These are phyloP conservation scores for Metschnikowia dekortorum DNA, from an alignment of 805 yeast genomes.

Conservation along the genomic window DNA sequence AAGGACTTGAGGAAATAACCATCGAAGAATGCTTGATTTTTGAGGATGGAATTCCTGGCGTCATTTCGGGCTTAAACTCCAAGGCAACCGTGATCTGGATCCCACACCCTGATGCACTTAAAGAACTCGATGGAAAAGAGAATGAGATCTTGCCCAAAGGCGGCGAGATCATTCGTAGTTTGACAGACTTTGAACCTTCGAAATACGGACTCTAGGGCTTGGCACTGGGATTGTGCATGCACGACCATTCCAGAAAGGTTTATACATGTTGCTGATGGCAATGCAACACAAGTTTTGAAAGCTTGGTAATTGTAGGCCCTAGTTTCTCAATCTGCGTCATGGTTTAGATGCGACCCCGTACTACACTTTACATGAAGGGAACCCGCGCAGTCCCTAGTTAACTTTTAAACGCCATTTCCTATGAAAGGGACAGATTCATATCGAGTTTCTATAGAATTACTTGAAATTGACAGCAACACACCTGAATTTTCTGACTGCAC, in stretches of 20 bases:
- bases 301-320: not conserved
- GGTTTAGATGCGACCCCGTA: not conserved
- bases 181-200: conserved; percentile 13
- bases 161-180: conserved; percentile 44
- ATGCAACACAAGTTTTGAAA: not conserved
- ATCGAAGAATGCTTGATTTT: conserved; percentile 84
- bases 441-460: conserved; percentile 30
- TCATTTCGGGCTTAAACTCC: conserved; percentile 74
- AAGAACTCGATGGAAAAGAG: conserved; percentile 49
- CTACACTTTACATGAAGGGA: not conserved
- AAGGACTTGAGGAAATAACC: conserved; percentile 44
- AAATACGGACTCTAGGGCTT: conserved; percentile 15
- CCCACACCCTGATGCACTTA: conserved; percentile 73
- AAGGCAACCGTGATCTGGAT: conserved; percentile 91
- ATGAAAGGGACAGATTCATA: conserved; percentile 43
- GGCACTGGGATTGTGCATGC: not conserved
- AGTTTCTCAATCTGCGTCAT: not conserved
- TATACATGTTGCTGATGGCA: no score
- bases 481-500: not conserved
- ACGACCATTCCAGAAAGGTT: no score
- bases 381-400: not conserved
- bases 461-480: not conserved
- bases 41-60: conserved; percentile 96
- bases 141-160: conserved; percentile 41
- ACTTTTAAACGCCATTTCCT: not conserved